These are phyloP conservation scores for Corylus heterophylla DNA, from an alignment of 306 rosid species.

Conservation along the genomic window DNA sequence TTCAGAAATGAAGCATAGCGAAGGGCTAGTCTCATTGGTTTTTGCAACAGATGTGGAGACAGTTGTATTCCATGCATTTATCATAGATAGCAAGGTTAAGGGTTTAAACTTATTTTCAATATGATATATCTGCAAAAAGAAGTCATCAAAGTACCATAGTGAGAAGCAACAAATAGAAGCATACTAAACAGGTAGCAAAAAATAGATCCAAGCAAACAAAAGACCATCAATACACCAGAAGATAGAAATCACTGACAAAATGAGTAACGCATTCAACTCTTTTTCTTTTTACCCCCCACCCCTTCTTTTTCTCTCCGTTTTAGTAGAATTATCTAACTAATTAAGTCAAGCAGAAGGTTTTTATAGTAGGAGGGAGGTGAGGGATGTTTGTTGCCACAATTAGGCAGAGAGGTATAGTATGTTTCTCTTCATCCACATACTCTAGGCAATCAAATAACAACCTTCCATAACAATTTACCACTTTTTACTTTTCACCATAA, in stretches of 20 bases:
- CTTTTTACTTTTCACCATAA: background rate
- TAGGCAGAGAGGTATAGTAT: background rate
- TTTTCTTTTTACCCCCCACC: background rate
- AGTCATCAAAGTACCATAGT: conserved; percentile 19
- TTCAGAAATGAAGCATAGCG: conserved; percentile 48
- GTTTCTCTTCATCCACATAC: background rate
- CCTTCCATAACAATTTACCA: background rate
- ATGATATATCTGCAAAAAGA: conserved; percentile 69
- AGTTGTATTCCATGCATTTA: conserved; percentile 58
- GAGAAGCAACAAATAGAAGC: conserved; percentile 9
- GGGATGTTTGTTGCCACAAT: background rate
- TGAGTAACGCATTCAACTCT: background rate
- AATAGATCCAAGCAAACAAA: conserved; percentile 18
- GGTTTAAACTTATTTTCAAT: conserved; percentile 51
- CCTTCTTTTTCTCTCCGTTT: background rate
- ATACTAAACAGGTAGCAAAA: conserved; percentile 1
- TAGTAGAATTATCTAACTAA: background rate
- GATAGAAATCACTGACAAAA: background rate
- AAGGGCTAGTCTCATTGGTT: conserved; percentile 41
- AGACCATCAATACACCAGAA: background rate
- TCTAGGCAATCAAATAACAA: background rate
- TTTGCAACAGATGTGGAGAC: conserved; percentile 40
- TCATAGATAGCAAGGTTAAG: conserved; percentile 50
- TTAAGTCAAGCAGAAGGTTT: background rate
- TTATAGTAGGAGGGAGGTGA: background rate